These are phyloP conservation scores for Anastatica hierochuntica DNA, from an alignment of 345 rosid genomes.

Conservation along the genomic window DNA sequence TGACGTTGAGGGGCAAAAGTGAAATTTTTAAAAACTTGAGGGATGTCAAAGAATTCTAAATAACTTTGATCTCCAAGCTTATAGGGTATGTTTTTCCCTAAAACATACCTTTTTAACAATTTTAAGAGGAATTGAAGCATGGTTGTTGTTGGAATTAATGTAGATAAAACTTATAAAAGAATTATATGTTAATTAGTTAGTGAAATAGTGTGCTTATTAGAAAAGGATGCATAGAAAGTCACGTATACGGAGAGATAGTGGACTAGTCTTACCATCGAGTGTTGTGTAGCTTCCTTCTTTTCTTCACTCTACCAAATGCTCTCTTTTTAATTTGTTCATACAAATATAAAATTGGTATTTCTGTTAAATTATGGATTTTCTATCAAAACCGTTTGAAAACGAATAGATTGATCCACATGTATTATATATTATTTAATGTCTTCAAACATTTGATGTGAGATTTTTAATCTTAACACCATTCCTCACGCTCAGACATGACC, in stretches of 20 bases:
- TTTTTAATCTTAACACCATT: too few species aligned
- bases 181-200: too few species aligned
- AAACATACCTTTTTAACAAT: background rate
- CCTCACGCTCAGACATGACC: too few species aligned
- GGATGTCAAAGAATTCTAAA: slow-evolving; percentile 5
- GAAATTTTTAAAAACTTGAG: background rate
- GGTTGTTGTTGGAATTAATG: slow-evolving; percentile 1
- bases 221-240: slow-evolving; percentile 20
- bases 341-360: background rate
- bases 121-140: slow-evolving; percentile 18
- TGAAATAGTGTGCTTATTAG: too few species aligned
- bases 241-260: slow-evolving; percentile 20
- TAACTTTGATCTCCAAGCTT: slow-evolving; percentile 14
- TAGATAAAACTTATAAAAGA: too few species aligned
- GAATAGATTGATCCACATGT: too few species aligned
- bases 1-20: slow-evolving; percentile 10
- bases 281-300: slow-evolving; percentile 22
- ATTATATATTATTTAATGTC: too few species aligned
- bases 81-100: slow-evolving; percentile 24
- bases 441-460: too few species aligned
- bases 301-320: slow-evolving; percentile 10
- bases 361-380: too few species aligned
- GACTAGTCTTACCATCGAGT: slow-evolving; percentile 25
- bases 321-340: slow-evolving; percentile 1
- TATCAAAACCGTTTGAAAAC: too few species aligned